These are phyloP conservation scores for Cronartium quercuum DNA, from an alignment of 1,284 basidiomycete species.

Conservation along the genomic window DNA sequence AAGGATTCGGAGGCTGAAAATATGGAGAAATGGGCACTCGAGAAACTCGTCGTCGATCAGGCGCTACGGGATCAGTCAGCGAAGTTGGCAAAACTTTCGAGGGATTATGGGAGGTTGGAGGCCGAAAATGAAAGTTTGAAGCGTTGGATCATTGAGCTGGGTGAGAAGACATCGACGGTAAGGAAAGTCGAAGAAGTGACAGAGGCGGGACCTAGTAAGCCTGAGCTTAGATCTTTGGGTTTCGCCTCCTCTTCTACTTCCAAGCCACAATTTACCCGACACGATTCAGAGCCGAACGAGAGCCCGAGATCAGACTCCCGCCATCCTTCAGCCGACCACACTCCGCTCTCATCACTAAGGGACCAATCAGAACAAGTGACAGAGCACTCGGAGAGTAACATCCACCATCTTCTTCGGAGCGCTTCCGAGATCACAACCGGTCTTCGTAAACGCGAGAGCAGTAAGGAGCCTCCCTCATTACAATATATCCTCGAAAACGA, in stretches of 20 bases:
- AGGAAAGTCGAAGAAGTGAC: not conserved
- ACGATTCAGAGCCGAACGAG: not conserved
- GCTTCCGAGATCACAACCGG: too few species aligned
- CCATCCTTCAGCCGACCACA: not conserved
- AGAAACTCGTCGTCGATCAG: slow-evolving; percentile 85
- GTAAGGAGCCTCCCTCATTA: not conserved
- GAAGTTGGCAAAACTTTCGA: not conserved
- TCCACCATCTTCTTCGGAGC: not conserved
- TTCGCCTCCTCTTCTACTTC: too few species aligned
- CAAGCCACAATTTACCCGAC: too few species aligned
- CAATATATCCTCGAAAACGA: not conserved
- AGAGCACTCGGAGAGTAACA: not conserved
- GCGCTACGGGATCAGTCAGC: slow-evolving; percentile 49
- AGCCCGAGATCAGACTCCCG: not conserved
- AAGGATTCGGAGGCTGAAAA: slow-evolving; percentile 84
- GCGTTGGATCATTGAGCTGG: not conserved
- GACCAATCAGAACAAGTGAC: not conserved
- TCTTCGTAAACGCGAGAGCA: too few species aligned
- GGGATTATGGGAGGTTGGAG: not conserved
- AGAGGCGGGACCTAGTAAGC: not conserved
- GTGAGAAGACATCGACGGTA: not conserved
- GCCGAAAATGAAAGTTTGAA: slow-evolving; percentile 9
- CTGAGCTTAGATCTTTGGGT: too few species aligned
- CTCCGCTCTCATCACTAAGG: not conserved
- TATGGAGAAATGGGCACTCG: slow-evolving; percentile 89